These are phyloP conservation scores for Colletotrichum eremochloae DNA, from an alignment of 2,329 filamentous ascomycete species.

Conservation along the genomic window DNA sequence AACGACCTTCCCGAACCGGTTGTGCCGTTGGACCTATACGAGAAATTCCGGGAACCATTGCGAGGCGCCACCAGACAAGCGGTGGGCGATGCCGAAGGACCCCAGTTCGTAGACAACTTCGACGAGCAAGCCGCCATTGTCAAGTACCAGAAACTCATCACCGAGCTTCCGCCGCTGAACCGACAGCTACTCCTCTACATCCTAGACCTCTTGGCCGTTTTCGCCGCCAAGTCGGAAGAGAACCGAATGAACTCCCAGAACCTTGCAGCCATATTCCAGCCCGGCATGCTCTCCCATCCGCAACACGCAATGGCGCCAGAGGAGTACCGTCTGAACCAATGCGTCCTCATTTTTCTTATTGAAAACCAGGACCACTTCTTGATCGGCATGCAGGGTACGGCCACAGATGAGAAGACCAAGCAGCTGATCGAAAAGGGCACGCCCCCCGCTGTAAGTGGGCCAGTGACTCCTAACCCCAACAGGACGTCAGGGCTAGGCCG, in stretches of 20 bases:
- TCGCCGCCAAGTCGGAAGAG: slow-evolving; percentile 94
- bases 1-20: slow-evolving; percentile 98
- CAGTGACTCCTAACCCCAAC: slow-evolving; percentile 64
- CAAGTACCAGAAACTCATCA: slow-evolving; percentile 91
- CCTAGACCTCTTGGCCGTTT: slow-evolving; percentile 93
- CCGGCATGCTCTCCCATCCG: slow-evolving; percentile 94
- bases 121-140: slow-evolving; percentile 79
- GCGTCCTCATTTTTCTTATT: slow-evolving; percentile 96
- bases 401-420: slow-evolving; percentile 85
- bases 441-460: slow-evolving; percentile 59
- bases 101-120: slow-evolving; percentile 76
- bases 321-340: slow-evolving; percentile 95
- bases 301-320: slow-evolving; percentile 94
- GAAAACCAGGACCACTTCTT: slow-evolving; percentile 99
- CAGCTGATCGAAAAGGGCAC: slow-evolving; percentile 78
- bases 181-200: slow-evolving; percentile 95
- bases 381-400: slow-evolving; percentile 98
- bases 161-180: slow-evolving; percentile 91
- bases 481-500: slow-evolving; percentile 73
- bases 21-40: slow-evolving; percentile 93
- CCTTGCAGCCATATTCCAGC: slow-evolving; percentile 96
- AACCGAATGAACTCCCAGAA: slow-evolving; percentile 98
- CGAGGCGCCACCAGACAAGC: slow-evolving; percentile 78
- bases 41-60: slow-evolving; percentile 88
- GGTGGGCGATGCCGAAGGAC: slow-evolving; percentile 76